Evolutionary conservation across 2,329 filamentous ascomycete genomes (phyloP).

Genomic region (Diaporthe caulivora): DNA sequence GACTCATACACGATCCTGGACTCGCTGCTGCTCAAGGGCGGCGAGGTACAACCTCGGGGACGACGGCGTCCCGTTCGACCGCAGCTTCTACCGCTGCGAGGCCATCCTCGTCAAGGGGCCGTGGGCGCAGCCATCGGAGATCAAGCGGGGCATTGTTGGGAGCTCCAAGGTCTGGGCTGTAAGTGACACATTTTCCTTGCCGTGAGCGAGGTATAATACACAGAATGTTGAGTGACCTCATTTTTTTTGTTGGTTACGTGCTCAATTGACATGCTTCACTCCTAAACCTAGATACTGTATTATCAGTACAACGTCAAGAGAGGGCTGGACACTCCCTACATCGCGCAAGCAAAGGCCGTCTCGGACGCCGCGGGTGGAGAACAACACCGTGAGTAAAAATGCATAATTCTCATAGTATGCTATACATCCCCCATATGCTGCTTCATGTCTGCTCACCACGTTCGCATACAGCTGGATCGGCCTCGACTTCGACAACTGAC

Average conservation of each 20-base stretch:
- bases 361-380: constrained; percentile 24
- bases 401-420: background rate
- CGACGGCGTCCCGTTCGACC: constrained; percentile 50
- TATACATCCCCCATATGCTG: too few species aligned
- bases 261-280: background rate
- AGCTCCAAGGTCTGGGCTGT: constrained; percentile 40
- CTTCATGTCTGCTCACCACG: background rate
- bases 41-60: constrained; percentile 53
- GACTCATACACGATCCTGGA: constrained; percentile 50
- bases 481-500: constrained; percentile 30
- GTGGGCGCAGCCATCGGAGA: constrained; percentile 48
- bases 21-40: constrained; percentile 50
- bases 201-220: constrained; percentile 30
- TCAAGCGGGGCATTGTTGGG: constrained; percentile 43
- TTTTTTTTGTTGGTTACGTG: background rate
- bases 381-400: background rate
- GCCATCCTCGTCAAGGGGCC: constrained; percentile 54
- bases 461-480: background rate
- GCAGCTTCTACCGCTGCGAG: constrained; percentile 53
- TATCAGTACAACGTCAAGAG: constrained; percentile 50
- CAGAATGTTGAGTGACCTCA: background rate
- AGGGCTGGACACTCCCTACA: constrained; percentile 40
- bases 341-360: constrained; percentile 39
- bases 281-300: constrained; percentile 45
- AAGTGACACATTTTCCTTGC: background rate